Base-by-base conservation (phyloP, 1,139 yeast genomes). In the Lipomyces yarrowii region DNA sequence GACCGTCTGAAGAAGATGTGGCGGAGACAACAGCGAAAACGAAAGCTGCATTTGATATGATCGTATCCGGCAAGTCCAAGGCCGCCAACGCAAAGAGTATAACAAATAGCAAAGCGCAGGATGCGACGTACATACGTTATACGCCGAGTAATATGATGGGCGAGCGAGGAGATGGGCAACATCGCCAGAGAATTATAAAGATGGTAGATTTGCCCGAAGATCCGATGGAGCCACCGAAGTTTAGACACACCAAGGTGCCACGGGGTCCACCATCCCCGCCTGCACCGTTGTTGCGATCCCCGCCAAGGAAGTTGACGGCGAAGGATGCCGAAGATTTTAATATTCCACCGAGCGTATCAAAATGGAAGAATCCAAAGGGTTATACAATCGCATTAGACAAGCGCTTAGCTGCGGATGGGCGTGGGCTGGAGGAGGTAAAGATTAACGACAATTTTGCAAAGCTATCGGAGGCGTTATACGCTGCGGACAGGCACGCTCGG, bases 301-400 rank as follows among this genome's bases (percentile, higher is more conserved):
- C 87, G 6, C 81, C 84, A 1, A 74, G 81, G 39, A 86, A 83
- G 71, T 76, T 89, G n/a, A 85, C 94, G 0, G 86, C 87, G 54
- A 91, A 89, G 72, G 97, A 92, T 67, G 88, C 87, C 68, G 87
- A 85, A 51, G 84, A 86, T 68, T 94, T 98, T 98, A 83, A 84
- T 61, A 91, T 94, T 37, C 98, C 99, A 0, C 88, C 97, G 0
- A 92, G 96, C 0, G 85, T 94, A 0, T 93, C 98, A 1, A 92
- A 91, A 76, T 94, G 99, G 99, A 93, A 93, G 77, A 94, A 94
- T 76, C 91, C 94, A 33, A 89, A 90, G 71, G 98, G 99, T 3
- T 92, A 88, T 75, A 87, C 97, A 0, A 88, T 93, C 60, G 87
- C 90, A 0, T 77, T 94, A 57, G 97, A 92, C 65, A 89, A 90